Percentiles rank a stretch among this genome's conserved stretches.
phyloP scores from a whole-genome alignment of 441 rosid genomes.

The Adansonia grandidieri region DNA sequence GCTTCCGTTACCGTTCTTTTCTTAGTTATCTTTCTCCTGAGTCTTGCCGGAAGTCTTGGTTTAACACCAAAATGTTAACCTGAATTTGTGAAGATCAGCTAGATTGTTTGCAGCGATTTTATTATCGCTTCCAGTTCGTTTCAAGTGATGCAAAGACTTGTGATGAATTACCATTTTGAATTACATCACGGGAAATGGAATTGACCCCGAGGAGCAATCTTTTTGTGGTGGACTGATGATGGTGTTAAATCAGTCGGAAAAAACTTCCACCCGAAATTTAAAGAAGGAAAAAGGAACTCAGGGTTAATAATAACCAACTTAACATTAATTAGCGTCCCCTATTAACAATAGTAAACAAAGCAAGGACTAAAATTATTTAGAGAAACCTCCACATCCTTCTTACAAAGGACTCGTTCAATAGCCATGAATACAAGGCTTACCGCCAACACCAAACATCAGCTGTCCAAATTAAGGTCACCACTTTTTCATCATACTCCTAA shows the following conservation, averaged over 20 bases:
- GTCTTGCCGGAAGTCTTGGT: background rate
- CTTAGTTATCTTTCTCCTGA: background rate
- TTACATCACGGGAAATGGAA: too few relatives aligned
- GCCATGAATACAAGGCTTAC: conserved; percentile 17
- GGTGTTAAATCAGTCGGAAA: background rate
- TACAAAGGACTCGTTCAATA: conserved; percentile 56
- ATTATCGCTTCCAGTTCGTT: background rate
- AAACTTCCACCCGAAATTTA: background rate
- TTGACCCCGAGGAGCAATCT: background rate
- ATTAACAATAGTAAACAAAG: conserved; percentile 7
- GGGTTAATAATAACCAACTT: too few relatives aligned
- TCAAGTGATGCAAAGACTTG: too few relatives aligned
- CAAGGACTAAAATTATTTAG: conserved; percentile 22
- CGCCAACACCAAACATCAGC: conserved; percentile 33
- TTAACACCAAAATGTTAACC: background rate
- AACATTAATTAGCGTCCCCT: background rate
- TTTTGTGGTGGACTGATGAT: background rate
- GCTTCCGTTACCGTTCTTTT: background rate
- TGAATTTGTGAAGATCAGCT: background rate
- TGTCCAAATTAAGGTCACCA: conserved; percentile 38
- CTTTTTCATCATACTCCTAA: background rate
- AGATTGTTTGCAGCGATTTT: background rate
- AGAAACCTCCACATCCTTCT: conserved; percentile 37
- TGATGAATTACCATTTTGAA: too few relatives aligned
- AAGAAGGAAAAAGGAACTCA: background rate